phyloP scores from a whole-genome alignment of 2,329 filamentous ascomycete genomes.

The Clonostachys rosea region DNA sequence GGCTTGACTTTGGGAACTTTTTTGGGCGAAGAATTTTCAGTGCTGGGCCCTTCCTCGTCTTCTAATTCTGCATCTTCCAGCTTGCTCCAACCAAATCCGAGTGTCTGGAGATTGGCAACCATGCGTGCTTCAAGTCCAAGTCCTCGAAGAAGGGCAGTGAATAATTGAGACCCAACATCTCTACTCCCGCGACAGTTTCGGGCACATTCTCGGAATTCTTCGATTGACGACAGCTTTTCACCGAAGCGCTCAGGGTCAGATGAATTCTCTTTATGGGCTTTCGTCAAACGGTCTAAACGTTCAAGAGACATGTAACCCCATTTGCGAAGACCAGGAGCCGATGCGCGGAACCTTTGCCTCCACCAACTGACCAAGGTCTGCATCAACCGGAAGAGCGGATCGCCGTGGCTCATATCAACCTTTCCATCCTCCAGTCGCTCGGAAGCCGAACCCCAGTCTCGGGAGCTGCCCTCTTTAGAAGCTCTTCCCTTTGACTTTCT shows the following conservation, averaged over 20 bases:
- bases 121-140: conserved; percentile 79
- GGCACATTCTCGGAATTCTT: conserved; percentile 66
- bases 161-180: conserved; percentile 84
- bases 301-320: conserved; percentile 80
- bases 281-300: conserved; percentile 67
- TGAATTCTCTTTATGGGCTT: conserved; percentile 60
- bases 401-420: conserved; percentile 75
- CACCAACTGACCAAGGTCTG: conserved; percentile 79
- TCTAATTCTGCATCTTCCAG: conserved; percentile 67
- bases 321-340: conserved; percentile 79
- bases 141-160: conserved; percentile 77
- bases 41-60: not conserved
- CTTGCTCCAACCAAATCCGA: conserved; percentile 90
- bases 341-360: conserved; percentile 78
- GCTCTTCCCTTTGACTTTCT: conserved; percentile 26
- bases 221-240: conserved; percentile 64
- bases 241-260: conserved; percentile 65
- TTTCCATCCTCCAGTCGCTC: conserved; percentile 64
- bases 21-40: not conserved
- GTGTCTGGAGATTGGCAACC: conserved; percentile 78
- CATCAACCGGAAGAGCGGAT: conserved; percentile 74
- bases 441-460: conserved; percentile 70
- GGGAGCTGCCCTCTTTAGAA: conserved; percentile 21
- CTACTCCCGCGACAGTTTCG: conserved; percentile 72
- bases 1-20: not conserved